Conservation (phyloP, 371 early-diverging fungal species). For the Agmasoma carcini region DNA sequence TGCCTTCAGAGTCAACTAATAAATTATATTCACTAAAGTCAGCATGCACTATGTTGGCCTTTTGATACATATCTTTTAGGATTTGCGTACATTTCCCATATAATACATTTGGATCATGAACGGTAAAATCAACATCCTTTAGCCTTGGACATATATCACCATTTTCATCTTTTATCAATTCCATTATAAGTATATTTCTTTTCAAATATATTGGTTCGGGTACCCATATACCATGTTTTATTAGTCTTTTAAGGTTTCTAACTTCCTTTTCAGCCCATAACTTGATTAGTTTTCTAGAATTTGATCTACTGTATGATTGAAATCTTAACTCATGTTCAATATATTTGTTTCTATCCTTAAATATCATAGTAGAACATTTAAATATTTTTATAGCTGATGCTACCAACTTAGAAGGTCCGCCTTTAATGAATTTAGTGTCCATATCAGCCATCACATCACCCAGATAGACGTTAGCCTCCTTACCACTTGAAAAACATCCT, state of each 20-base stretch:
- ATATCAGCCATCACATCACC: slow-evolving; percentile 27
- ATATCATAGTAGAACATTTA: slow-evolving; percentile 89
- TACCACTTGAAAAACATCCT: slow-evolving; percentile 91
- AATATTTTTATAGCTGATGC: slow-evolving; percentile 89
- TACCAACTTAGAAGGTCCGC: slow-evolving; percentile 56
- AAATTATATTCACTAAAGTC: slow-evolving; percentile 97
- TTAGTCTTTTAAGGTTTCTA: slow-evolving; percentile 80
- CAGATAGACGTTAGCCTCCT: slow-evolving; percentile 59
- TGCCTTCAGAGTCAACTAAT: slow-evolving; percentile 51
- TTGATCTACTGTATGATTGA: slow-evolving; percentile 77
- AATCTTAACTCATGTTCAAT: slow-evolving; percentile 89
- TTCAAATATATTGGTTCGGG: slow-evolving; percentile 78
- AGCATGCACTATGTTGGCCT: slow-evolving; percentile 84
- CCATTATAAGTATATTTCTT: slow-evolving; percentile 89
- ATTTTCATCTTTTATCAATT: slow-evolving; percentile 71
- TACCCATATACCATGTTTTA: slow-evolving; percentile 72
- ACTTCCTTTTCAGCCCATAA: slow-evolving; percentile 99
- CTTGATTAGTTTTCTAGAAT: slow-evolving; percentile 95
- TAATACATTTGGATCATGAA: slow-evolving; percentile 58
- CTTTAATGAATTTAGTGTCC: slow-evolving; percentile 43
- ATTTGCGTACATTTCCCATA: slow-evolving; percentile 72
- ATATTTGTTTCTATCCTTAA: slow-evolving; percentile 94
- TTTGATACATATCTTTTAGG: slow-evolving; percentile 78
- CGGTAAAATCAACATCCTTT: slow-evolving; percentile 64
- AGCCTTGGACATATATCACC: slow-evolving; percentile 63